A percentile compares a stretch with the other conserved stretches of the same genome.
phyloP scores from a whole-genome alignment of 2,329 filamentous ascomycete species.

The Diaporthe helianthi region DNA sequence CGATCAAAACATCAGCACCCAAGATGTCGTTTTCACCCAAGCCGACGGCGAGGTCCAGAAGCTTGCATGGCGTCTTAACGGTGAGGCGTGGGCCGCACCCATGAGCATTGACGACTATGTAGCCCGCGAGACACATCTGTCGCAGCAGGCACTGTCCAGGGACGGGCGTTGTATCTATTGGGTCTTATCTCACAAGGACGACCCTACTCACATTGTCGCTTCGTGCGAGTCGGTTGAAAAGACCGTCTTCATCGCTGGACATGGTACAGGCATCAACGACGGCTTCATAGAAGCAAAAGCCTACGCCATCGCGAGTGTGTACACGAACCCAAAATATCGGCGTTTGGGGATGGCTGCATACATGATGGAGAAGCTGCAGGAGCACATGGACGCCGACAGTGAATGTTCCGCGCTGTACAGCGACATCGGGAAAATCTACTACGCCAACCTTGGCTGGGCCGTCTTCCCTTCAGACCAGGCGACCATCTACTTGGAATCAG shows the following conservation, averaged over 20 bases:
- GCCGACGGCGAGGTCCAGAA: conserved; percentile 42
- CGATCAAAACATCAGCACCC: conserved; percentile 35
- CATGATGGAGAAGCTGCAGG: conserved; percentile 44
- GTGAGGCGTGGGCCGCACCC: conserved; percentile 42
- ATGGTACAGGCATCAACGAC: conserved; percentile 35
- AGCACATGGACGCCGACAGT: conserved; percentile 44
- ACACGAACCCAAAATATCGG: conserved; percentile 46
- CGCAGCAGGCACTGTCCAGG: conserved; percentile 39
- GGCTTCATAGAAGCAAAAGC: conserved; percentile 40
- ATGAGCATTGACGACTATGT: conserved; percentile 42
- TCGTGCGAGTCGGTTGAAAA: conserved; percentile 44
- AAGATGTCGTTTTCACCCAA: conserved; percentile 41
- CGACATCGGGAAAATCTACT: conserved; percentile 44
- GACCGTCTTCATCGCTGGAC: conserved; percentile 40
- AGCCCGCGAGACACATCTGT: conserved; percentile 40
- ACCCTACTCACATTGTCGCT: conserved; percentile 43
- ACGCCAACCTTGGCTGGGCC: conserved; percentile 45
- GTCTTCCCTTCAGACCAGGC: conserved; percentile 44
- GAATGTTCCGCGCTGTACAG: conserved; percentile 47
- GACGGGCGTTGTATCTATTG: conserved; percentile 42
- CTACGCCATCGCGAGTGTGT: conserved; percentile 46
- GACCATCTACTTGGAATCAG: conserved; percentile 41
- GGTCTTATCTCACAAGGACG: conserved; percentile 41
- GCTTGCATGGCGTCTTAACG: conserved; percentile 43
- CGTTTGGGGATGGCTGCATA: conserved; percentile 45